Conservation (phyloP, 192 early-diverging fungal genomes). For the Coemansia sp. region DNA sequence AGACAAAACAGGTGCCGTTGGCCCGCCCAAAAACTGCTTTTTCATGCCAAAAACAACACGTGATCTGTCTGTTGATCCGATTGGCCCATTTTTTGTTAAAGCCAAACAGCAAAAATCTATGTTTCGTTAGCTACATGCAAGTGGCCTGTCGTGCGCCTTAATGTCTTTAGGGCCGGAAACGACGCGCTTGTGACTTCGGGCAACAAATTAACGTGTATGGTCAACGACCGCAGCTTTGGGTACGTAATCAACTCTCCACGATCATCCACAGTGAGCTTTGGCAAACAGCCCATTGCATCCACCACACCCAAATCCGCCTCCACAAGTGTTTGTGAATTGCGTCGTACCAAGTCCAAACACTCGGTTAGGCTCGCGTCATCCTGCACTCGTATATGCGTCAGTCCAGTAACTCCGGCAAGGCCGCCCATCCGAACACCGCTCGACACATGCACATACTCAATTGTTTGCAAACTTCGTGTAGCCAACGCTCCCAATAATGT, state of each 20-base stretch:
- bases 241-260: slow-evolving; percentile 22
- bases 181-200: slow-evolving; percentile 22
- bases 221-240: slow-evolving; percentile 24
- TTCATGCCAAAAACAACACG: not conserved
- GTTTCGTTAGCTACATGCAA: slow-evolving; percentile 23
- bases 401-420: slow-evolving; percentile 19
- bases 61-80: not conserved
- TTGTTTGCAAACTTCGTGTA: slow-evolving; percentile 3
- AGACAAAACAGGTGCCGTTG: too few species aligned
- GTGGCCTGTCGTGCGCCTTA: slow-evolving; percentile 20
- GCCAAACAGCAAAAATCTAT: not conserved
- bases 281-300: slow-evolving; percentile 28
- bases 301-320: slow-evolving; percentile 37
- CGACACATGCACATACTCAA: slow-evolving; percentile 45
- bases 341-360: slow-evolving; percentile 41
- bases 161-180: slow-evolving; percentile 26
- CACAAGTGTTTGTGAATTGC: slow-evolving; percentile 33
- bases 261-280: slow-evolving; percentile 25
- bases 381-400: slow-evolving; percentile 41
- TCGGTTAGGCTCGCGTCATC: slow-evolving; percentile 28
- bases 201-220: slow-evolving; percentile 26
- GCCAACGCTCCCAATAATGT: slow-evolving; percentile 19
- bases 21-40: too few species aligned
- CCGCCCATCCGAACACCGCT: slow-evolving; percentile 40
- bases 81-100: not conserved